A percentile compares a stretch with the other conserved stretches of the same genome.
Conservation (phyloP, 2,329 filamentous ascomycete species). For the Xylariales sp. region DNA sequence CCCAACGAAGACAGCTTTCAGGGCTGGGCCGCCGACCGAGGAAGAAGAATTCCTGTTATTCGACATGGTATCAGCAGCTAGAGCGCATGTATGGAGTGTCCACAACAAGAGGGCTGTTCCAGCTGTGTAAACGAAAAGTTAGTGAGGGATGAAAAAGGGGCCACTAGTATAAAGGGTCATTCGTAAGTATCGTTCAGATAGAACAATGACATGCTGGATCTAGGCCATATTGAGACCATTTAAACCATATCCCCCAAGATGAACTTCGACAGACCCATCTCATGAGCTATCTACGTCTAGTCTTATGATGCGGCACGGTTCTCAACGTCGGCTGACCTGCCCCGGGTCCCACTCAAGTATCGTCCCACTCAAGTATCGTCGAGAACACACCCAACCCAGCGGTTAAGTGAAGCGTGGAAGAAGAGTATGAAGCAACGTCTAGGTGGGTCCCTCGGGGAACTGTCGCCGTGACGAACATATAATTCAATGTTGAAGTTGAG, state of each 20-base stretch:
- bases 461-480: neutral
- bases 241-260: neutral
- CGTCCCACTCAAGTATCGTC: no score
- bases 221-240: neutral
- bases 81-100: neutral
- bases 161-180: neutral
- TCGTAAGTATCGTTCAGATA: neutral
- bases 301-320: neutral
- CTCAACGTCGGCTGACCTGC: neutral
- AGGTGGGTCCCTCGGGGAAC: neutral
- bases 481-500: neutral
- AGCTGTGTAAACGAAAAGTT: neutral
- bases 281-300: neutral
- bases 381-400: neutral
- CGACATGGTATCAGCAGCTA: neutral
- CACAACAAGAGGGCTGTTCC: neutral
- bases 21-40: neutral
- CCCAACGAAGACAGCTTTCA: neutral
- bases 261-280: neutral
- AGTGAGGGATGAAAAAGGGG: neutral
- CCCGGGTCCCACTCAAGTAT: neutral
- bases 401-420: neutral
- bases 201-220: neutral
- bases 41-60: neutral
- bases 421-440: neutral